These are phyloP conservation scores for Ascochyta lentis DNA, from an alignment of 2,329 filamentous ascomycete species.

Conservation along the genomic window DNA sequence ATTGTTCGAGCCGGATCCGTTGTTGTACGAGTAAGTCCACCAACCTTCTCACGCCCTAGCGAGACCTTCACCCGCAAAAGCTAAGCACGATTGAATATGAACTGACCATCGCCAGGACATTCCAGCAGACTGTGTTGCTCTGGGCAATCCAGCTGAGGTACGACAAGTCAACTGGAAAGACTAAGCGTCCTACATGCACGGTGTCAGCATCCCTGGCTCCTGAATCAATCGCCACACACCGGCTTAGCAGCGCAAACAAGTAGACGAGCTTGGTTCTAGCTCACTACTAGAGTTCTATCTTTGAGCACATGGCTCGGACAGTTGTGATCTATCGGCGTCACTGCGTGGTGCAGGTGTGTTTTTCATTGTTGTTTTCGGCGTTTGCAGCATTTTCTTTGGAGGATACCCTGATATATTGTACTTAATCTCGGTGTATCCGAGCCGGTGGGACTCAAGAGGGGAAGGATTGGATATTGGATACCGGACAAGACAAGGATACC, in stretches of 20 bases:
- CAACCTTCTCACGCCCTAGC: neutral
- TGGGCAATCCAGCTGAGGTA: conserved; percentile 56
- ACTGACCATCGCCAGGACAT: conserved; percentile 51
- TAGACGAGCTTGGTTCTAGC: neutral
- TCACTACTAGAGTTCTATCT: neutral
- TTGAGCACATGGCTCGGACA: neutral
- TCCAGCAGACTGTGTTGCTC: conserved; percentile 54
- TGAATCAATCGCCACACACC: neutral
- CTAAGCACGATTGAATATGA: neutral
- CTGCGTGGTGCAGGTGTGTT: conserved; percentile 6
- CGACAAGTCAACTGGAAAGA: conserved; percentile 28
- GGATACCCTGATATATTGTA: conserved; percentile 33
- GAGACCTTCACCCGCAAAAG: too few relatives aligned
- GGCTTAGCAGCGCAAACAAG: too few relatives aligned
- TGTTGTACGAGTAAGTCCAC: conserved; percentile 58
- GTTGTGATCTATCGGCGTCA: neutral
- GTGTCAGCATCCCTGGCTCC: neutral
- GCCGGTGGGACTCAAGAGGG: conserved; percentile 4
- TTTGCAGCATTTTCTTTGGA: conserved; percentile 21
- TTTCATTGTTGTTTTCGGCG: neutral
- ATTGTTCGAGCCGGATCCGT: conserved; percentile 62
- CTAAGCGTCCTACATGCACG: neutral
- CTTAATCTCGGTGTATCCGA: conserved; percentile 2
- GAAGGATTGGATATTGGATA: neutral
- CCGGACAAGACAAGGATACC: conserved; percentile 1